These are phyloP conservation scores for Yamadazyma taylorii DNA, from an alignment of 1,139 yeast genomes.

Conservation along the genomic window DNA sequence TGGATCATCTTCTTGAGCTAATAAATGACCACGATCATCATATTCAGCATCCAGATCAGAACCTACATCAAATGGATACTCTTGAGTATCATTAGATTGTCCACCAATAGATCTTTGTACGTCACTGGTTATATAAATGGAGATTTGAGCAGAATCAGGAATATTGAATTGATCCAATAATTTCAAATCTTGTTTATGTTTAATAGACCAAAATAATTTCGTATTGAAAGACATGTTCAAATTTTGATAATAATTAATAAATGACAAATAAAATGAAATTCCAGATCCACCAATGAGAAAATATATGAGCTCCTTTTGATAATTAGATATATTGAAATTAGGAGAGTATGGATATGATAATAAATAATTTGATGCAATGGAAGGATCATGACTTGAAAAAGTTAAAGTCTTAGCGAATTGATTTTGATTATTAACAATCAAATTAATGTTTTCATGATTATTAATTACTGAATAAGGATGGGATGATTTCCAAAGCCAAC, in stretches of 20 bases:
- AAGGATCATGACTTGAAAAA: no score
- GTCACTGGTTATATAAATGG: background rate
- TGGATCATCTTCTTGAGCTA: conserved; percentile 33
- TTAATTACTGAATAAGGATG: conserved; percentile 39
- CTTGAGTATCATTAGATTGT: no score
- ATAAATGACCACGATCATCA: conserved; percentile 1
- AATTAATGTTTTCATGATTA: conserved; percentile 12
- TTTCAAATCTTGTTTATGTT: conserved; percentile 39
- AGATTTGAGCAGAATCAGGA: background rate
- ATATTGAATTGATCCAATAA: conserved; percentile 20
- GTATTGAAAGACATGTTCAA: conserved; percentile 7
- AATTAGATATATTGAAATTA: conserved; percentile 7
- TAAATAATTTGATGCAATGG: conserved; percentile 5
- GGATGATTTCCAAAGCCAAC: conserved; percentile 31
- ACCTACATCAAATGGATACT: background rate
- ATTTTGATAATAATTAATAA: conserved; percentile 39
- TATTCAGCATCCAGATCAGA: background rate
- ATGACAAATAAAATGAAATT: conserved; percentile 70
- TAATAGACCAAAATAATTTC: conserved; percentile 54
- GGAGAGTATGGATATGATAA: conserved; percentile 15
- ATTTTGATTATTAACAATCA: conserved; percentile 11
- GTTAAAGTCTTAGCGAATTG: conserved; percentile 8
- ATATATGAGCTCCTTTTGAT: conserved; percentile 5
- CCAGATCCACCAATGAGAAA: conserved; percentile 88
- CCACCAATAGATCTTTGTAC: background rate